Base-by-base conservation (phyloP, 495 filamentous ascomycete genomes). In the Penicillium odoratum region DNA sequence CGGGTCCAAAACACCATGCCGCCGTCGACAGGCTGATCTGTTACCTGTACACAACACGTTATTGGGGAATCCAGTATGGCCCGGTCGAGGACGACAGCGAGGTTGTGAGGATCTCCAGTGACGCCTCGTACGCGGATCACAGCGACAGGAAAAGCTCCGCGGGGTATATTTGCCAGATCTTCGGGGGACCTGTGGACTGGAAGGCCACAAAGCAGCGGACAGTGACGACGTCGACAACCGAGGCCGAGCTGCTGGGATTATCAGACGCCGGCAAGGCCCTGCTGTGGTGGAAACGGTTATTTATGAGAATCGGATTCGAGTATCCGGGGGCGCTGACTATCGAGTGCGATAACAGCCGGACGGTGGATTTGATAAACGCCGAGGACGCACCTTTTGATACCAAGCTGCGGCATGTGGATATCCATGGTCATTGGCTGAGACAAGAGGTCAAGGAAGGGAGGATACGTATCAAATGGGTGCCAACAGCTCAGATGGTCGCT, bases 101-200 rank as follows among this genome's bases (percentile, higher is more conserved):
- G 30, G 13, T 45, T n/a, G 7, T 66, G 1, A 1, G 49, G 11
- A 29, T 56, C 11, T 21, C 55, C 6, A 65, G 61, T 36, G 62
- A 69, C 40, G 51, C 60, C 10, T 62, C 60, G 10, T 69, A 45
- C 11, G 55, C 40, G 15, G 64, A 71, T 54, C 34, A 69, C 51
- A 2, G 25, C 8, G 55, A 59, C 34, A 28, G 57, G 13, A 61
- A 57, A 15, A 64, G 58, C 44, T 61, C 66, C 18, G 49, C 29
- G 49, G 60, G 63, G 10, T 67, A 57, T 57, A 48, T 59, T 21
- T 65, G 48, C 26, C 9, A 50, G 30, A 25, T 67, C 11, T 71
- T 57, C 34, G 51, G 52, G 0, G 56, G 61, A 10, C 45, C 57
- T 28, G 46, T 72, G 13, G 62, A 72, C 29, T 72, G 40, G 62